These are phyloP conservation scores for Takashimella tepidaria DNA, from an alignment of 1,284 basidiomycete species.

Conservation along the genomic window DNA sequence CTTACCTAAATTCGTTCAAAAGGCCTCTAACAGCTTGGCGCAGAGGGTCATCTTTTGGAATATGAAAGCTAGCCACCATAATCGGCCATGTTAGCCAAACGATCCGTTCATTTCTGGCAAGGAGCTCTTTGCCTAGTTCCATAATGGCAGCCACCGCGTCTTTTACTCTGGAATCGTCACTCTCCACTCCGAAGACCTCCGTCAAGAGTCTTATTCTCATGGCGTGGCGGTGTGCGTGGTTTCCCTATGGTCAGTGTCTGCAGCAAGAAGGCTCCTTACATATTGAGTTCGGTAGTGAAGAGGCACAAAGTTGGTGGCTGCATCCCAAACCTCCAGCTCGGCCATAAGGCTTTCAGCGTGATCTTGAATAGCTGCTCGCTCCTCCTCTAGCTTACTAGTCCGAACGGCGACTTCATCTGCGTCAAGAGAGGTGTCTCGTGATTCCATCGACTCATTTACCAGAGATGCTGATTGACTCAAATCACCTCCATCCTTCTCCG, in stretches of 20 bases:
- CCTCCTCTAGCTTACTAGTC: neutral
- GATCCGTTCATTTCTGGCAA: constrained; percentile 28
- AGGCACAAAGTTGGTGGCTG: constrained; percentile 30
- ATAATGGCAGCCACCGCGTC: constrained; percentile 26
- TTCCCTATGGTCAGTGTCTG: constrained; percentile 13
- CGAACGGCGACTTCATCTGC: too few relatives aligned
- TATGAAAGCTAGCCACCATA: constrained; percentile 35
- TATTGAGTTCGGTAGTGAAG: constrained; percentile 36
- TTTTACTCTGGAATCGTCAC: constrained; percentile 25
- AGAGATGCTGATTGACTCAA: neutral
- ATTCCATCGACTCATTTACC: too few relatives aligned
- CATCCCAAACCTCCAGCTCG: constrained; percentile 37
- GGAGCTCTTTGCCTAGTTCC: constrained; percentile 33
- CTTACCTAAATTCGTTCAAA: constrained; percentile 32
- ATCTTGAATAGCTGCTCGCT: constrained; percentile 8
- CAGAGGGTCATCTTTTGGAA: constrained; percentile 23
- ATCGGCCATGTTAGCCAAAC: constrained; percentile 42
- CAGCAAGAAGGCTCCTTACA: neutral
- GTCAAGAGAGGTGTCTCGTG: too few relatives aligned
- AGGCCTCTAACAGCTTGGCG: constrained; percentile 24
- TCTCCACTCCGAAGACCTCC: constrained; percentile 29
- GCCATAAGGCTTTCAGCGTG: constrained; percentile 28
- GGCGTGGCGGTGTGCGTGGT: constrained; percentile 36
- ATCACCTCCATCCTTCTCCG: neutral
- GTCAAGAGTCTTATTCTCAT: constrained; percentile 30